These are phyloP conservation scores for Forsythia viridissima DNA, from an alignment of 257 asterid species.

Conservation along the genomic window DNA sequence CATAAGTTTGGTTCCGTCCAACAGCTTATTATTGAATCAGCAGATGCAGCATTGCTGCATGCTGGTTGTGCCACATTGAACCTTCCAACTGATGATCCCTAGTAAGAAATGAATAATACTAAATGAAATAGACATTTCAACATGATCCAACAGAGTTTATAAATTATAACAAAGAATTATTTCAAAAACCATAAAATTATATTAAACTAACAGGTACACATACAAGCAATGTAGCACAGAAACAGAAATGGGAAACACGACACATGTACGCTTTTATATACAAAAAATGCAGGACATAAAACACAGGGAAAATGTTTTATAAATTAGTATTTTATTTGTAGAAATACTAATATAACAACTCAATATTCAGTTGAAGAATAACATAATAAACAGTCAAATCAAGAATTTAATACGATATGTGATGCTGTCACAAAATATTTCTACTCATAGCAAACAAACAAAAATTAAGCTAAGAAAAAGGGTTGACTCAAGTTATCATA, in stretches of 20 bases:
- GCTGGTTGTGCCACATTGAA: conserved; percentile 54
- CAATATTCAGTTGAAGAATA: not conserved
- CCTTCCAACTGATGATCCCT: conserved; percentile 62
- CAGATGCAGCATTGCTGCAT: conserved; percentile 83
- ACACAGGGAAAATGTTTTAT: too few relatives aligned
- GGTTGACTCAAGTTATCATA: not conserved
- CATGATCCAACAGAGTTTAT: not conserved
- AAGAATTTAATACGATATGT: not conserved
- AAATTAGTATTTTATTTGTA: not conserved
- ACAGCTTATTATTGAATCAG: conserved; percentile 72
- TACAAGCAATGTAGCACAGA: not conserved
- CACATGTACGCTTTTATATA: not conserved
- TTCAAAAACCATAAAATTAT: not conserved
- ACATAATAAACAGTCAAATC: not conserved
- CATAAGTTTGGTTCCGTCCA: conserved; percentile 76
- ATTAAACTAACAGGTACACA: not conserved
- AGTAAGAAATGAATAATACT: conserved; percentile 17
- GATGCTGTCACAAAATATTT: not conserved
- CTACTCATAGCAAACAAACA: not conserved
- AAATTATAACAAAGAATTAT: not conserved
- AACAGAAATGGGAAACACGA: not conserved
- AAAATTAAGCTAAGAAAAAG: not conserved
- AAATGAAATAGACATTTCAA: not conserved
- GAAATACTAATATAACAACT: not conserved
- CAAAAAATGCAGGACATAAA: not conserved